Evolutionary conservation across 148 eudicot species (phyloP).

Genomic region (Tetragonia tetragonoides): DNA sequence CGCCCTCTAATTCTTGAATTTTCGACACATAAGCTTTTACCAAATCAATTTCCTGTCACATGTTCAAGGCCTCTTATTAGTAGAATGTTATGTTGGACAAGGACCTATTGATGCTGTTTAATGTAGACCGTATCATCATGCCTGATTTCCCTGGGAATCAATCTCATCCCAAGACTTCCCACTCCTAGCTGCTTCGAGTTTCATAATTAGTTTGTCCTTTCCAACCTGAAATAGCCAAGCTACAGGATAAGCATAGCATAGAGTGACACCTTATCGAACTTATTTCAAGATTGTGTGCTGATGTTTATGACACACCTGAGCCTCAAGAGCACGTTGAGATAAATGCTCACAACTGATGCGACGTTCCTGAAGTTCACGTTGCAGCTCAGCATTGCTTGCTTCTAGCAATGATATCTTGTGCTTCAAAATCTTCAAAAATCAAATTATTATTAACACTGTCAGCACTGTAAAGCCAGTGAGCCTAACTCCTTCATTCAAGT

Average conservation of each 20-base stretch:
- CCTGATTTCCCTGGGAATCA: constrained; percentile 57
- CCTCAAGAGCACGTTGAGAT: constrained; percentile 74
- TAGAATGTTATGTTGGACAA: not conserved
- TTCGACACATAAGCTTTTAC: constrained; percentile 61
- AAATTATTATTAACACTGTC: not conserved
- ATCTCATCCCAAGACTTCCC: constrained; percentile 89
- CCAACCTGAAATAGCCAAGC: constrained; percentile 53
- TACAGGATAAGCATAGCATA: constrained; percentile 9
- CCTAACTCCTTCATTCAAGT: not conserved
- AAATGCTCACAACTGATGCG: constrained; percentile 64
- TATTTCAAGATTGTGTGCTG: not conserved
- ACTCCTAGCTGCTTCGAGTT: constrained; percentile 66
- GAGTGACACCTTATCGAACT: not conserved
- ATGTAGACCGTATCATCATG: constrained; percentile 15
- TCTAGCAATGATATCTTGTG: constrained; percentile 89
- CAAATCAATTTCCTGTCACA: constrained; percentile 60
- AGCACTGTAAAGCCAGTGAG: not conserved
- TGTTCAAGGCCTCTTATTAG: not conserved
- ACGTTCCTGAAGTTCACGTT: constrained; percentile 70
- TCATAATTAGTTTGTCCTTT: constrained; percentile 65
- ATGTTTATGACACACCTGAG: constrained; percentile 58
- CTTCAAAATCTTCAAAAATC: constrained; percentile 59
- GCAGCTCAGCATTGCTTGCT: constrained; percentile 76
- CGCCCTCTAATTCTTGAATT: constrained; percentile 81
- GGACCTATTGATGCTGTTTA: not conserved